Percentiles rank a stretch among this genome's conserved stretches.
phyloP scores from a whole-genome alignment of 2,329 filamentous ascomycete genomes.

The Dactylellina sp. region DNA sequence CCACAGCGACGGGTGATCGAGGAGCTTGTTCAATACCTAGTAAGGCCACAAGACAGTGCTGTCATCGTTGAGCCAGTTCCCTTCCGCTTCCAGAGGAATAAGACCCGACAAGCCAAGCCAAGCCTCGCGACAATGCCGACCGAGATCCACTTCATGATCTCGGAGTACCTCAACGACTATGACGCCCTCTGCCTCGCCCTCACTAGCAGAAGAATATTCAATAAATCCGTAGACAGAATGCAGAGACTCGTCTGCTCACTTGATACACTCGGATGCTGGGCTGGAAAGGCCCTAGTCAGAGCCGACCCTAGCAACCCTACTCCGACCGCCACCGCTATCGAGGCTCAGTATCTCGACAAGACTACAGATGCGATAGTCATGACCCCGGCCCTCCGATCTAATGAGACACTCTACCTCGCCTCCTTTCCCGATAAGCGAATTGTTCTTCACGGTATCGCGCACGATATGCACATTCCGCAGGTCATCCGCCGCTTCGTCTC shows the following conservation, averaged over 20 bases:
- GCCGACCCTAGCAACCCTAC: constrained; percentile 44
- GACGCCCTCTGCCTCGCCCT: constrained; percentile 37
- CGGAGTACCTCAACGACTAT: constrained; percentile 40
- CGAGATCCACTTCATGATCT: constrained; percentile 43
- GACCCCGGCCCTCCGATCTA: constrained; percentile 23
- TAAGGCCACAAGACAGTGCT: constrained; percentile 40
- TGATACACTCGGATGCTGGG: constrained; percentile 45
- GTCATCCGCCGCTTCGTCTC: constrained; percentile 48
- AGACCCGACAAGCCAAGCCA: constrained; percentile 12
- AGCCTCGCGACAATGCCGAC: constrained; percentile 29
- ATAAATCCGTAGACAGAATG: constrained; percentile 38
- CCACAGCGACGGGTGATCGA: constrained; percentile 47
- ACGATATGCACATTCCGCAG: constrained; percentile 48
- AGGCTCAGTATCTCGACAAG: constrained; percentile 48
- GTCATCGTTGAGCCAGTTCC: constrained; percentile 38
- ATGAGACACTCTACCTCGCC: constrained; percentile 44
- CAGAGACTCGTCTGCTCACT: constrained; percentile 41
- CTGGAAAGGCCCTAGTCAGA: constrained; percentile 40
- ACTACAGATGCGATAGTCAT: constrained; percentile 31
- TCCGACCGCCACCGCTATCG: constrained; percentile 36
- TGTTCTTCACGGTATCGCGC: constrained; percentile 39
- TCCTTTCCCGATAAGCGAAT: constrained; percentile 46
- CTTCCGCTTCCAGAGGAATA: constrained; percentile 11
- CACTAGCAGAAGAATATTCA: constrained; percentile 38
- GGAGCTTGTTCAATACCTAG: constrained; percentile 49